phyloP scores from a whole-genome alignment of 2,329 filamentous ascomycete genomes.

The Exophiala sp. region DNA sequence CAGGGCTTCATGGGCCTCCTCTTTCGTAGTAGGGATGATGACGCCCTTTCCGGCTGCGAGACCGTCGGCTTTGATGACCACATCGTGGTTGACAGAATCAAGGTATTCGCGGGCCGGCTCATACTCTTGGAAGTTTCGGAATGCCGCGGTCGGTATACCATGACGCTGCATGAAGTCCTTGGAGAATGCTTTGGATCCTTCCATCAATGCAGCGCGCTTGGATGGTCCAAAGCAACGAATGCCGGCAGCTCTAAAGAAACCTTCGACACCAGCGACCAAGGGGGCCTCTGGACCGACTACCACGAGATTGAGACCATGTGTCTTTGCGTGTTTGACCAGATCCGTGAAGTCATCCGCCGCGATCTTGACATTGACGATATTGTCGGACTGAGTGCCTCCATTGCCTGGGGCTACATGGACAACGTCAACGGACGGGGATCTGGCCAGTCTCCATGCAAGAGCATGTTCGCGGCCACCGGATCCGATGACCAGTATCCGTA shows the following conservation, averaged over 20 bases:
- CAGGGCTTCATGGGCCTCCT: conserved; percentile 77
- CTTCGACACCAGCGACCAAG: conserved; percentile 86
- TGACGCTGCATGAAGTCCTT: conserved; percentile 97
- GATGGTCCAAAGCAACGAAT: conserved; percentile 85
- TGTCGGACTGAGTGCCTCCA: conserved; percentile 67
- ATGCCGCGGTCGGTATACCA: conserved; percentile 84
- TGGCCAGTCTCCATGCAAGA: conserved; percentile 86
- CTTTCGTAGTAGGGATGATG: conserved; percentile 75
- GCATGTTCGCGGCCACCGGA: conserved; percentile 94
- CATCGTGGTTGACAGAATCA: conserved; percentile 64
- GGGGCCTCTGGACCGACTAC: conserved; percentile 90
- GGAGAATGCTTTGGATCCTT: conserved; percentile 94
- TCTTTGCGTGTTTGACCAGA: conserved; percentile 70
- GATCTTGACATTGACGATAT: conserved; percentile 70
- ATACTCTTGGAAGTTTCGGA: conserved; percentile 82
- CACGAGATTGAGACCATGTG: conserved; percentile 73
- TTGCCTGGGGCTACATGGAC: conserved; percentile 74
- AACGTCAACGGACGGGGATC: conserved; percentile 72
- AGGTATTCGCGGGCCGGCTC: conserved; percentile 71
- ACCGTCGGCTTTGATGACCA: conserved; percentile 92
- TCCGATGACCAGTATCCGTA: conserved; percentile 80
- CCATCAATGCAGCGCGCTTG: conserved; percentile 79
- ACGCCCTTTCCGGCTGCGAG: conserved; percentile 95
- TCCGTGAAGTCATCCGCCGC: conserved; percentile 72
- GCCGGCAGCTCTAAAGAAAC: conserved; percentile 70